Percentiles rank a stretch among this genome's conserved stretches.
These are phyloP conservation scores for Salisapilia sapeloensis DNA, from an alignment of 352 stramenopile genomes.

Conservation along the genomic window DNA sequence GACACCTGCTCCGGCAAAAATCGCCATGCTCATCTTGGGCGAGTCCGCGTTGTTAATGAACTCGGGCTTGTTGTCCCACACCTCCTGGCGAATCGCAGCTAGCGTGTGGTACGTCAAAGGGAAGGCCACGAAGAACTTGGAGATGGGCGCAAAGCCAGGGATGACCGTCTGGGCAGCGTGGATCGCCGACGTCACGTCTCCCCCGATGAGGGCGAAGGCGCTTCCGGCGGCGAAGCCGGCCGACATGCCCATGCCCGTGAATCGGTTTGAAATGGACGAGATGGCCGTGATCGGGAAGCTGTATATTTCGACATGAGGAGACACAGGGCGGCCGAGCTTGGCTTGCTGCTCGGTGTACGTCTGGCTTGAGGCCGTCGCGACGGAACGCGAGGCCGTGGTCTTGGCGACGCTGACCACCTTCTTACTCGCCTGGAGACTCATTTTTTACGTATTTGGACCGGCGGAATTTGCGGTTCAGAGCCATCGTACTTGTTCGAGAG, in stretches of 20 bases:
- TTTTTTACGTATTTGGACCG: neutral
- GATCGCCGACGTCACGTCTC: slow-evolving; percentile 65
- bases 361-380: slow-evolving; percentile 7
- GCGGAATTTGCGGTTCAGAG: neutral
- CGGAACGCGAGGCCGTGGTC: slow-evolving; percentile 4
- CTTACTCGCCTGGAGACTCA: slow-evolving; percentile 8
- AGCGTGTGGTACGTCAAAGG: slow-evolving; percentile 89
- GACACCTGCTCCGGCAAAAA: slow-evolving; percentile 28
- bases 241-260: slow-evolving; percentile 77
- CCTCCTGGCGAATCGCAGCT: slow-evolving; percentile 71
- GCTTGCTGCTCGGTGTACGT: slow-evolving; percentile 79
- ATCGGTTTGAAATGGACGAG: slow-evolving; percentile 89
- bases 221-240: slow-evolving; percentile 62
- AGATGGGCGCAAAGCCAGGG: slow-evolving; percentile 46
- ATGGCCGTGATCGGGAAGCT: slow-evolving; percentile 86
- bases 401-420: slow-evolving; percentile 3
- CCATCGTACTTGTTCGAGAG: too few species aligned
- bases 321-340: slow-evolving; percentile 81
- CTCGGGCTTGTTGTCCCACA: slow-evolving; percentile 86
- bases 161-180: slow-evolving; percentile 52
- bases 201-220: slow-evolving; percentile 53
- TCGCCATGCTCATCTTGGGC: slow-evolving; percentile 18
- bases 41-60: slow-evolving; percentile 56
- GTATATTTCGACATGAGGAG: slow-evolving; percentile 95
- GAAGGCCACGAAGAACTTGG: slow-evolving; percentile 90